Evolutionary conservation across 2,329 filamentous ascomycete species (phyloP), one percentile per base, ranked within the genome.

Genomic region (Microsporum ferrugineum): DNA sequence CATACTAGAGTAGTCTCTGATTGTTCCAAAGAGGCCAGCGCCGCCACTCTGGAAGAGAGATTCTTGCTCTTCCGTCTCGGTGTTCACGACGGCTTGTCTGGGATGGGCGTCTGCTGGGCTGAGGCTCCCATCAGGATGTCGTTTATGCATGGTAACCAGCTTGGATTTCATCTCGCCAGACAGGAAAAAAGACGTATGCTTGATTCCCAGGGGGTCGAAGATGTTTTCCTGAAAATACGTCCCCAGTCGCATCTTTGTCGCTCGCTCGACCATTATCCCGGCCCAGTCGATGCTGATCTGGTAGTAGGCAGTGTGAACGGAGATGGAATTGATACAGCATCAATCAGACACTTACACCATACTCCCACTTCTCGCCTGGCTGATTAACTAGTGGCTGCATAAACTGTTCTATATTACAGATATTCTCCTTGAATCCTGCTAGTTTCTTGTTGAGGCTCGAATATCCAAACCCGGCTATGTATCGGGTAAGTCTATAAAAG

Each of bases 311-410:
- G 17, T 27, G 17, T 47, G 14, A 43, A 43, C 43, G 23, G 17
- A 23, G 17, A 23, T 23, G 17, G 17, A 29, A 2, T 1, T 29
- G 43, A 27, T 47, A 47, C 8, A n/a, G 39, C n/a, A 36, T 41
- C 4, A n/a, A 8, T 5, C 17, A 45, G 17, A 45, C 65, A 71
- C 76, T 73, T 71, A 81, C 79, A 1, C 80, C 80, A 29, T 87
- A 87, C 61, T 82, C 78, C 82, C 82, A 88, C 2, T 75, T 74
- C 36, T 79, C 77, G 0, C 85, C 84, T 0, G 85, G 85, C 64
- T 88, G 83, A 65, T 84, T 84, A 1, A 86, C 69, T 27, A 88
- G 70, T 0, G 84, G 81, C 63, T 74, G 69, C 56, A 78, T 67
- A 57, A 86, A 73, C 17, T 82, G 82, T 43, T 78, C 79, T 66